Base-by-base conservation (phyloP, 1,139 yeast species). In the Sugiyamaella pinicola region DNA sequence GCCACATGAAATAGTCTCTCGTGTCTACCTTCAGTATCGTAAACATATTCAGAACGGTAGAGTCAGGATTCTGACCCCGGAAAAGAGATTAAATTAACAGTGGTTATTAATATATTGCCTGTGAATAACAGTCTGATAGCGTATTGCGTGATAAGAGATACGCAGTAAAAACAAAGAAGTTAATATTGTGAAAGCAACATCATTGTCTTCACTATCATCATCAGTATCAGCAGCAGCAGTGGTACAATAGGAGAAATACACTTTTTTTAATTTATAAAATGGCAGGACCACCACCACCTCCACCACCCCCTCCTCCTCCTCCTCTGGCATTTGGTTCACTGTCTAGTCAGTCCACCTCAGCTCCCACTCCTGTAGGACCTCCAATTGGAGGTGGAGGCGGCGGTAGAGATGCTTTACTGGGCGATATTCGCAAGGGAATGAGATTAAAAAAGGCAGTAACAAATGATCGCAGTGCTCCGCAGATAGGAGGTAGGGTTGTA, bases 391-490 rank as follows among this genome's bases (percentile, higher is more conserved):
- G 56, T 8, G 54, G 60, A 5, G 61, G 60, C 1, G 61, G 60
- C 1, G 65, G 62, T 18, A 54, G 95, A 65, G 88, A 86, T 64
- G 97, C 97, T 0, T 75, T 91, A 48, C 75, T 91, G 37, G 89
- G 93, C 33, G 96, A 89, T 68, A 91, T 91, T 60, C 80, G 91
- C 61, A 86, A 87, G 63, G 98, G 97, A 17, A 74, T 77, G 58
- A 74, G 65, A 52, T 76, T 91, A 60, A 89, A 87, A 69, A 88
- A 89, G 62, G 86, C 96, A 0, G 79, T 77, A 43, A 87, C 91
- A 0, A 79, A 85, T 57, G 95, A 85, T 64, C 74, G 87, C 62
- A 80, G 85, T 57, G 80, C 78, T 1, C 87, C 89, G 1, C 54
- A 62, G 43, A 68, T 80, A 0, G 77, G 72, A 3, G 79, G 81